These are phyloP conservation scores for Fallopia convolvulus DNA, from an alignment of 148 eudicot species.

Conservation along the genomic window DNA sequence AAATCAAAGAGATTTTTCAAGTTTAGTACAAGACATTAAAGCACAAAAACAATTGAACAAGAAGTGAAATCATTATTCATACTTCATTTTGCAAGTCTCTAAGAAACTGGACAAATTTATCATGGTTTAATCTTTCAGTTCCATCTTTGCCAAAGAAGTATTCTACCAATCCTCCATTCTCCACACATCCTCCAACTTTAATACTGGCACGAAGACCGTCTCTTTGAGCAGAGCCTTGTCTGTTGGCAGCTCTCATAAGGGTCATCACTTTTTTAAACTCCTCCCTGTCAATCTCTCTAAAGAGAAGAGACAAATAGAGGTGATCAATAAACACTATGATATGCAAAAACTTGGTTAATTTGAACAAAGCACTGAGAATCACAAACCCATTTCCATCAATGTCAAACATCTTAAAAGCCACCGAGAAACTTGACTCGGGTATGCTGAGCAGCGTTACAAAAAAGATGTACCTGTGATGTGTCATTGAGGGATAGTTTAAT, in stretches of 20 bases:
- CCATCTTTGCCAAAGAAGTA: slow-evolving; percentile 79
- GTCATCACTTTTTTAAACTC: slow-evolving; percentile 69
- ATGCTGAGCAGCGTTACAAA: slow-evolving; percentile 66
- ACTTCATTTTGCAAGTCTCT: slow-evolving; percentile 71
- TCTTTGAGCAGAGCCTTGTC: slow-evolving; percentile 73
- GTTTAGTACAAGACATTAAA: not conserved
- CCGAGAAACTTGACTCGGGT: slow-evolving; percentile 63
- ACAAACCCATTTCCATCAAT: slow-evolving; percentile 49
- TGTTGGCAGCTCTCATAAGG: slow-evolving; percentile 56
- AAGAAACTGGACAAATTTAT: slow-evolving; percentile 62
- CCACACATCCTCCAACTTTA: slow-evolving; percentile 44
- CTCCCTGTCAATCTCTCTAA: slow-evolving; percentile 60
- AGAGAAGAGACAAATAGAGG: not conserved
- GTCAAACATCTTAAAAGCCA: slow-evolving; percentile 70
- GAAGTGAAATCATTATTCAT: slow-evolving; percentile 7
- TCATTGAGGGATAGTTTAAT: not conserved
- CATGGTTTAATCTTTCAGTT: slow-evolving; percentile 39
- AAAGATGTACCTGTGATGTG: slow-evolving; percentile 52
- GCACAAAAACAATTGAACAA: not conserved
- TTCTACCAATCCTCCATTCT: slow-evolving; percentile 77
- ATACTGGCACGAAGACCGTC: slow-evolving; percentile 71
- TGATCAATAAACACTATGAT: not conserved
- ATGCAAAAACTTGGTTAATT: not conserved
- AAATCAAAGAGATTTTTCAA: slow-evolving; percentile 5
- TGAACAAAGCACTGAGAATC: slow-evolving; percentile 7